phyloP scores from a whole-genome alignment of 2,329 filamentous ascomycete species.

The Colletotrichum sp. region DNA sequence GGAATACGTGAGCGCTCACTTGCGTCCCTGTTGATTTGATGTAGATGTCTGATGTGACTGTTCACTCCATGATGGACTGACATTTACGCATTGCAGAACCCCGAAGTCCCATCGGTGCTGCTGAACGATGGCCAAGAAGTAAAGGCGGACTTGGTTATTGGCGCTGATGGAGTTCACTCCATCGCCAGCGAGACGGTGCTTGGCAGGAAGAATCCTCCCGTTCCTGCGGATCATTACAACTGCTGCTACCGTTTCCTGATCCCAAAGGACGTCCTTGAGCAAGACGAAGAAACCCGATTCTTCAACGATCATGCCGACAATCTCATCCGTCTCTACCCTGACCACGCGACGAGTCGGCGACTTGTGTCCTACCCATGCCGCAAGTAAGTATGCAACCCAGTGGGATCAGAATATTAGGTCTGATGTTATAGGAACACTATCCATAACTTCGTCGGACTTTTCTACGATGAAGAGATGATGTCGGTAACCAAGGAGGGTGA shows the following conservation, averaged over 20 bases:
- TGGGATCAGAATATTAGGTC: background rate
- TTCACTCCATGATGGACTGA: background rate
- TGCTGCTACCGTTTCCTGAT: conserved; percentile 42
- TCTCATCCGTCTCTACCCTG: background rate
- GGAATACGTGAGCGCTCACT: conserved; percentile 28
- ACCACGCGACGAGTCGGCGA: conserved; percentile 23
- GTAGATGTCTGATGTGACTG: background rate
- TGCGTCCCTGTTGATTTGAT: background rate
- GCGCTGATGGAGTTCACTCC: conserved; percentile 49
- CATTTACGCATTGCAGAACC: conserved; percentile 22
- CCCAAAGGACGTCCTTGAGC: conserved; percentile 29
- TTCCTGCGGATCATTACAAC: conserved; percentile 32
- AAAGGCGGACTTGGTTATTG: conserved; percentile 44
- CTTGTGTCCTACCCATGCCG: conserved; percentile 38
- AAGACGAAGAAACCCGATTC: conserved; percentile 33
- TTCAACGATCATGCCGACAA: conserved; percentile 32
- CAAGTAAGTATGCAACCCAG: conserved; percentile 24
- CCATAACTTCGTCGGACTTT: conserved; percentile 39
- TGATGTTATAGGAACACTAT: conserved; percentile 30
- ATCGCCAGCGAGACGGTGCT: conserved; percentile 31
- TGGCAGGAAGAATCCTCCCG: conserved; percentile 28
- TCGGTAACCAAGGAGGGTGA: conserved; percentile 11
- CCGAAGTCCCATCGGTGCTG: conserved; percentile 29
- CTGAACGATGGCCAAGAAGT: conserved; percentile 33
- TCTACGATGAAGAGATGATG: conserved; percentile 28